These are phyloP conservation scores for Zanthoxylum bungeanum DNA, from an alignment of 345 rosid genomes.

Conservation along the genomic window DNA sequence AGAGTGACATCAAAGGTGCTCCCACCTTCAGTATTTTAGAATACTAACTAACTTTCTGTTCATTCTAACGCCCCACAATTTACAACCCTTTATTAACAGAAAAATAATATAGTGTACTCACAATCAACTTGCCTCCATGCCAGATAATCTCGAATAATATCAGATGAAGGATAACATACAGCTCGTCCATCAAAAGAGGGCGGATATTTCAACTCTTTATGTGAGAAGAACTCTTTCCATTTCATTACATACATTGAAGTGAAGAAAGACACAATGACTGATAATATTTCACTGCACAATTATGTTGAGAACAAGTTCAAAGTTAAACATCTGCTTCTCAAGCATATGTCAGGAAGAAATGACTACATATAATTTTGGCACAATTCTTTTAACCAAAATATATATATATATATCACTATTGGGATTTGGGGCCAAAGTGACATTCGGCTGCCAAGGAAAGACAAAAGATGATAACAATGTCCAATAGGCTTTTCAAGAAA, in stretches of 20 bases:
- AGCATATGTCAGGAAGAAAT: not conserved
- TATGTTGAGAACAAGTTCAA: not conserved
- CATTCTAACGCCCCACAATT: not conserved
- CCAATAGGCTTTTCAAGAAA: not conserved
- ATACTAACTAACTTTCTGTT: not conserved
- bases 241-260: slow-evolving; percentile 59
- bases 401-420: too few species aligned
- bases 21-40: not conserved
- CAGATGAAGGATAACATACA: slow-evolving; percentile 74
- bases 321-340: not conserved
- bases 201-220: slow-evolving; percentile 57
- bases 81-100: not conserved
- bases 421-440: not conserved
- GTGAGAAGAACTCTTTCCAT: slow-evolving; percentile 81
- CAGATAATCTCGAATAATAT: slow-evolving; percentile 78
- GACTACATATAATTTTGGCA: not conserved
- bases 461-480: not conserved
- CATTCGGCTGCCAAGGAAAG: not conserved
- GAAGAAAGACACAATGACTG: slow-evolving; percentile 69
- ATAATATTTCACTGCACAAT: slow-evolving; percentile 56
- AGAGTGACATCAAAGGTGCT: not conserved
- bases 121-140: slow-evolving; percentile 99
- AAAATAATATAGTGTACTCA: slow-evolving; percentile 37
- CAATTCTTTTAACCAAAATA: not conserved
- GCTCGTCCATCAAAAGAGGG: slow-evolving; percentile 91